Base-by-base conservation (phyloP, 2,329 filamentous ascomycete genomes). In the Boeremia exigua region DNA sequence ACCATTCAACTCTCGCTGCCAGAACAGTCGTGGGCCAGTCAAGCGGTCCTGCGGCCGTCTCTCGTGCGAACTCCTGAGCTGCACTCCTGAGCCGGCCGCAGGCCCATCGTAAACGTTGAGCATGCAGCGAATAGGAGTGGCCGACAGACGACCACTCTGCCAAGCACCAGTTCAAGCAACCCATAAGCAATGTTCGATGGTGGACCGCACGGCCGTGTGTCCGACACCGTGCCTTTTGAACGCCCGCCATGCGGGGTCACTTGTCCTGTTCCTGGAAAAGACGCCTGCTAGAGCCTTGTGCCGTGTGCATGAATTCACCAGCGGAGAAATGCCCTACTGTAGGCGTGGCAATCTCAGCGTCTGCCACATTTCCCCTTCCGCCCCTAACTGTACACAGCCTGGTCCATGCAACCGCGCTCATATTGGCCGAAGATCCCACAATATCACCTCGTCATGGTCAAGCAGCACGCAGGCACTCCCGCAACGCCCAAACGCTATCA, bases 31-130 rank as follows among this genome's bases (percentile, higher is more conserved):
- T 47, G 47, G 48, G 43, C 60, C 63, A 62, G 50, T 61, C 57
- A 58, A 54, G 54, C 40, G 44, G 34, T 29, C 38, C 48, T 53
- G 46, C 49, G 32, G 43, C 46, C 38, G 15, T 50, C 38, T 37
- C 37, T 46, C 54, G 47, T 48, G 52, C 58, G 48, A 49, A 54
- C 63, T 65, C 57, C 65, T 63, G 56, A 63, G 47, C 60, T 55
- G 51, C 27, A 44, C 40, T 56, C 43, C 48, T 55, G 36, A 57
- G 58, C 47, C 37, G 39, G 46, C 54, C 32, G 50, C 34, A 58
- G 54, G 42, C 36, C 33, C 6, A 45, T 45, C 23, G 29, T 50
- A 47, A 38, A n/a, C 43, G 37, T 55, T 43, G 53, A 43, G 30
- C 30, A 47, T 47, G 42, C 47, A 56, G 47, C 53, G 37, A 56